These are phyloP conservation scores for Immersiporthe knoxdaviesiana DNA, from an alignment of 2,329 filamentous ascomycete species.

Conservation along the genomic window DNA sequence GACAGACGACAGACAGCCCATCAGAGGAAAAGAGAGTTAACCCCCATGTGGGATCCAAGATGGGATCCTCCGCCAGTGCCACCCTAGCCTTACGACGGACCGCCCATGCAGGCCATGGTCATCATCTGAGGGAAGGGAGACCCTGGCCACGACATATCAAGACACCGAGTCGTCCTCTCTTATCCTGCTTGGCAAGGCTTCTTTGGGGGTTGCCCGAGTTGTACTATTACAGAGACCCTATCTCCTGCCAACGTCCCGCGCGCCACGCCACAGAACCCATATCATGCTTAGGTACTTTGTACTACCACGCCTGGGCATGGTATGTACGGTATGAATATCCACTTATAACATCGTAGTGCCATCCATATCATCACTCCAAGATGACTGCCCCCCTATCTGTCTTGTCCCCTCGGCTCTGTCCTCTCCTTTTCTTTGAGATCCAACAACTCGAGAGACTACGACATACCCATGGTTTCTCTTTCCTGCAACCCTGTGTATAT, in stretches of 20 bases:
- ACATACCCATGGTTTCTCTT: neutral
- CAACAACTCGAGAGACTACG: neutral
- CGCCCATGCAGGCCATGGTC: slow-evolving; percentile 10
- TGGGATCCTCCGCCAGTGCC: neutral
- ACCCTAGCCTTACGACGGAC: slow-evolving; percentile 15
- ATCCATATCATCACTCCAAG: neutral
- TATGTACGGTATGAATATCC: neutral
- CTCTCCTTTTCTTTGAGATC: neutral
- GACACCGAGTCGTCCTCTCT: neutral
- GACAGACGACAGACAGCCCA: neutral
- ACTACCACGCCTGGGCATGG: neutral
- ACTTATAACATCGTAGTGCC: neutral
- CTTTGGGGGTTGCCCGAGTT: neutral
- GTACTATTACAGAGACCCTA: neutral
- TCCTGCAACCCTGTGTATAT: neutral
- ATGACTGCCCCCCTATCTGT: neutral
- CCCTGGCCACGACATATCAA: slow-evolving; percentile 4
- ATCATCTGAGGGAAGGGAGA: slow-evolving; percentile 7
- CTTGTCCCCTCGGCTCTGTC: neutral
- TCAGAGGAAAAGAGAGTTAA: neutral
- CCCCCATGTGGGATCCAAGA: neutral
- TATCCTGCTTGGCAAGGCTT: neutral
- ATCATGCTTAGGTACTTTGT: neutral
- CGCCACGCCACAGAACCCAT: neutral
- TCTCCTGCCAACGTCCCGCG: neutral